Percentiles rank a stretch among this genome's conserved stretches.
Conservation (phyloP, 1,284 basidiomycete species). For the Tilletia setariae region DNA sequence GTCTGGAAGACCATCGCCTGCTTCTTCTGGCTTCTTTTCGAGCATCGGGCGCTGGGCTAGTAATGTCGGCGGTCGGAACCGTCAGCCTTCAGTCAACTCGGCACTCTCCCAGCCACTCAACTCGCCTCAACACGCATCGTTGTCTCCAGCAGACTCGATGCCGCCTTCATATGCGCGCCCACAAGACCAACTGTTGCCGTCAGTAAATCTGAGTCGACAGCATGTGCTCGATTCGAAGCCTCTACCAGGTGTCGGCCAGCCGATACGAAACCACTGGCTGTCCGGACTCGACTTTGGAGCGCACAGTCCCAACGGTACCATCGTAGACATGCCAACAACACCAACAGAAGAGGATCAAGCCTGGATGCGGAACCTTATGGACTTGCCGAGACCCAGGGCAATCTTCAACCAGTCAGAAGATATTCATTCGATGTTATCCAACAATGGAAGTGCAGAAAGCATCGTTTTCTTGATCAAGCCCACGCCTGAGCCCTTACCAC, state of each 20-base stretch:
- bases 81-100: neutral
- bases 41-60: neutral
- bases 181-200: no score
- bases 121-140: no score
- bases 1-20: neutral
- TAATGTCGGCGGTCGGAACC: neutral
- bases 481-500: neutral
- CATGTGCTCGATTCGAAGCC: no score
- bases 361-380: neutral
- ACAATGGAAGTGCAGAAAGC: conserved; percentile 4
- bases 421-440: neutral
- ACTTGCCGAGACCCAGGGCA: neutral
- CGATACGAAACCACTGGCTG: neutral
- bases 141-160: no score
- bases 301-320: no score
- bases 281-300: neutral
- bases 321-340: no score
- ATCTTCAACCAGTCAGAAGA: neutral
- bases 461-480: conserved; percentile 4
- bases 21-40: neutral
- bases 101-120: neutral
- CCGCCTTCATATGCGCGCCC: no score
- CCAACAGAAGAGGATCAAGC: no score
- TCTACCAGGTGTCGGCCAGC: no score
- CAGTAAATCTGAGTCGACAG: no score